These are phyloP conservation scores for Phaffia australis DNA, from an alignment of 768 basidiomycete genomes.

Conservation along the genomic window DNA sequence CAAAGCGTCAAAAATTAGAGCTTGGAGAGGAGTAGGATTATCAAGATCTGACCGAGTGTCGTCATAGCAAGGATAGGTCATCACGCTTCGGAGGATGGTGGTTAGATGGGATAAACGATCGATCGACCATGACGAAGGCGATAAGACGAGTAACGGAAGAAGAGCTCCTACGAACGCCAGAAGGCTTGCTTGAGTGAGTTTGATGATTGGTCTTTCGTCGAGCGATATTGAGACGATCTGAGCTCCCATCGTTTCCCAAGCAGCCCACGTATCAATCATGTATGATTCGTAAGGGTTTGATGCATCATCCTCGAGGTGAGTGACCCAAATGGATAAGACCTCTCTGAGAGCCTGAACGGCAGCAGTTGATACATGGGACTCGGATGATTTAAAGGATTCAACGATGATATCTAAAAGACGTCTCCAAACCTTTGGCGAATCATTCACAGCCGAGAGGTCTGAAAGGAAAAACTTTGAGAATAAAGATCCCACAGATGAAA, in stretches of 20 bases:
- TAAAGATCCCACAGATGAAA: slow-evolving; percentile 72
- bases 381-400: slow-evolving; percentile 47
- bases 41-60: slow-evolving; percentile 87
- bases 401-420: slow-evolving; percentile 63
- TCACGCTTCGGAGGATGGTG: slow-evolving; percentile 61
- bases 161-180: slow-evolving; percentile 68
- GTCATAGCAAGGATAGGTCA: slow-evolving; percentile 65
- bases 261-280: slow-evolving; percentile 6
- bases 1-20: slow-evolving; percentile 61
- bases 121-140: slow-evolving; percentile 38
- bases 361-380: slow-evolving; percentile 56
- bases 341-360: slow-evolving; percentile 74
- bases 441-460: slow-evolving; percentile 61
- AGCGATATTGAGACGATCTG: neutral
- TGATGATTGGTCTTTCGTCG: neutral
- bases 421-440: slow-evolving; percentile 63
- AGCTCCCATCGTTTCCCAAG: slow-evolving; percentile 15
- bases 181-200: slow-evolving; percentile 66
- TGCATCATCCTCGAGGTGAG: neutral
- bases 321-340: slow-evolving; percentile 43
- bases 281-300: neutral
- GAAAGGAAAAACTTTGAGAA: slow-evolving; percentile 65
- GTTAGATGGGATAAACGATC: slow-evolving; percentile 57
- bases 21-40: slow-evolving; percentile 48
- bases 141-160: slow-evolving; percentile 48